Evolutionary conservation across 352 stramenopile genomes (phyloP).

Genomic region (Pythium scleroteichum): DNA sequence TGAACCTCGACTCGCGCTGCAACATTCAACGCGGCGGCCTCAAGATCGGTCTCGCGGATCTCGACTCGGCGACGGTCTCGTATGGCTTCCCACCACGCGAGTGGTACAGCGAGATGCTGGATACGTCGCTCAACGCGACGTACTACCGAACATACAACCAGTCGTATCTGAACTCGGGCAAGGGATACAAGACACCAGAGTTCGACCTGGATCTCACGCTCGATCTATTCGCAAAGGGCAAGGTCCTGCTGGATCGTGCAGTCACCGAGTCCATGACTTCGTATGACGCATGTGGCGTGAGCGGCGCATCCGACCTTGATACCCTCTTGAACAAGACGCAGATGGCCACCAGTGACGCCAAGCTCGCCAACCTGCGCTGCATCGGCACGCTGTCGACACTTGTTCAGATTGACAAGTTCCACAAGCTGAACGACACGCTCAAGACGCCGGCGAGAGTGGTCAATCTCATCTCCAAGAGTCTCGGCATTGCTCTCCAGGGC

Average conservation of each 20-base stretch:
- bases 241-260: conserved; percentile 9
- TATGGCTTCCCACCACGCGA: conserved; percentile 47
- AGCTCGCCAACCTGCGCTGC: neutral
- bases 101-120: conserved; percentile 45
- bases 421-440: neutral
- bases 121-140: conserved; percentile 8
- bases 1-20: conserved; percentile 34
- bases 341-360: neutral
- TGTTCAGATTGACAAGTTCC: conserved; percentile 8
- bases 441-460: conserved; percentile 1
- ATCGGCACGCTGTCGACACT: conserved; percentile 1
- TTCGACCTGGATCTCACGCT: conserved; percentile 11
- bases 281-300: conserved; percentile 6
- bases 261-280: conserved; percentile 10
- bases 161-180: neutral
- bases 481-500: neutral
- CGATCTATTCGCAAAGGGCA: conserved; percentile 6
- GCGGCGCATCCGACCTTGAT: neutral
- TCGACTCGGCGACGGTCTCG: conserved; percentile 35
- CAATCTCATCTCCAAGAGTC: conserved; percentile 1
- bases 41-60: conserved; percentile 39
- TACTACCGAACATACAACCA: conserved; percentile 6
- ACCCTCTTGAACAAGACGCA: conserved; percentile 3
- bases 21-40: conserved; percentile 21
- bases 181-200: neutral